These are phyloP conservation scores for Edaphochlamys debaryana DNA, from an alignment of 139 green algal species.

Conservation along the genomic window DNA sequence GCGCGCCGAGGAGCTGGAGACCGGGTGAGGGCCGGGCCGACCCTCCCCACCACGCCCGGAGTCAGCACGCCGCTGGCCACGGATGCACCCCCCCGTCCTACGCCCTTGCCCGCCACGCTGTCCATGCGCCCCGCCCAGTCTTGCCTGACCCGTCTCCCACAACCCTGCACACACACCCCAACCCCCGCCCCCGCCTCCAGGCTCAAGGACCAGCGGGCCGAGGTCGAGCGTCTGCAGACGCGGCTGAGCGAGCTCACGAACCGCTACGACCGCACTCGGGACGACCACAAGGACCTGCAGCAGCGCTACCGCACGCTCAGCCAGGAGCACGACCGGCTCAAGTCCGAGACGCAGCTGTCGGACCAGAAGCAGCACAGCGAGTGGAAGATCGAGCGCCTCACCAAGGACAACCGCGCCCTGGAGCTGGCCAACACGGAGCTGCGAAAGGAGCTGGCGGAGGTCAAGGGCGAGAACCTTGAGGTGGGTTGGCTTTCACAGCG, in stretches of 20 bases:
- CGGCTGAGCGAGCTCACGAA: slow-evolving; percentile 43
- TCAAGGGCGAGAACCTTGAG: slow-evolving; percentile 73
- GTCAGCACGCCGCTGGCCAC: too few species aligned
- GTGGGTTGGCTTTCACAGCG: slow-evolving; percentile 45
- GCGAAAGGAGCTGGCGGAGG: slow-evolving; percentile 51
- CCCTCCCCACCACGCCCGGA: too few species aligned
- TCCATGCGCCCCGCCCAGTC: too few species aligned
- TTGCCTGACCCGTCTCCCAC: too few species aligned
- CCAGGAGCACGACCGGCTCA: slow-evolving; percentile 24
- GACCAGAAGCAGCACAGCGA: slow-evolving; percentile 64
- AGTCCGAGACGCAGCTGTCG: slow-evolving; percentile 38
- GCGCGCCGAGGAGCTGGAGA: slow-evolving; percentile 28
- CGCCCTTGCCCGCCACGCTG: too few species aligned
- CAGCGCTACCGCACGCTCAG: slow-evolving; percentile 38
- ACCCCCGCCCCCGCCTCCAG: too few species aligned
- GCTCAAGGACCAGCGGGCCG: slow-evolving; percentile 25
- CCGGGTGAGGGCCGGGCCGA: not conserved
- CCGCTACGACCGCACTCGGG: slow-evolving; percentile 21
- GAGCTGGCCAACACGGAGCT: slow-evolving; percentile 65
- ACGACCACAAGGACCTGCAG: slow-evolving; percentile 46
- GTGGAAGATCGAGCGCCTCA: slow-evolving; percentile 73
- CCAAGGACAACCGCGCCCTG: slow-evolving; percentile 63
- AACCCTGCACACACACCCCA: too few species aligned
- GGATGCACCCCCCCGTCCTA: not conserved
- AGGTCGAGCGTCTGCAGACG: slow-evolving; percentile 22